Evolutionary conservation across 1,284 basidiomycete genomes (phyloP), one percentile per base, ranked within the genome.

Genomic region (Heterobasidion parviporum): DNA sequence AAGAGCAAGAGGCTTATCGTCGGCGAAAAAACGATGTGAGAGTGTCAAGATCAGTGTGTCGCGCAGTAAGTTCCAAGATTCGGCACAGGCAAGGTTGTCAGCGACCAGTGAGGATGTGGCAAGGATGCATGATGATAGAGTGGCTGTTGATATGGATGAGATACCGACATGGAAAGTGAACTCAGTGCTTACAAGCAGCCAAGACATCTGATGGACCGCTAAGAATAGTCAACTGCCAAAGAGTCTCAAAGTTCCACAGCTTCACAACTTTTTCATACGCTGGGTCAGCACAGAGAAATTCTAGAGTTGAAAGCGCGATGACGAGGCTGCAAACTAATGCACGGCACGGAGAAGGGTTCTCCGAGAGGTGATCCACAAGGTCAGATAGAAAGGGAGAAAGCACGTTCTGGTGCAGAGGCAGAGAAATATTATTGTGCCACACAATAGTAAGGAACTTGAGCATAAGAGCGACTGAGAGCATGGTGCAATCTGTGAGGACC

Each of bases 1-100:
- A 43, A 83, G 60, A 12, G 77, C 77, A 26, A 85, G 67, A 2
- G 76, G 66, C 55, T 78, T 76, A 36, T 81, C 75, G 44, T 76
- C 74, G 34, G 66, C 73, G 10, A 68, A 43, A 57, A 74, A 75
- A 34, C 76, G 67, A 44, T 67, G 70, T 33, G 71, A 70, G 35
- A 80, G 62, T 44, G 82, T 76, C 34, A 79, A 65, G 9, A 81
- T 58, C 4, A 83, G 64, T 1, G 70, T 67, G 55, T 82, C 78
- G 35, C 77, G 68, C 49, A 88, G 64, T 61, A 77, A 74, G 54
- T 79, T 70, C 78, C 82, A 82, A 43, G 77, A 74, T 63, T 85
- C 83, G 2, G 74, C 68, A 54, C 69, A 71, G 6, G 46, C 18
- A 26, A 58, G 46, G 43, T 44, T 46, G 35, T 66, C 36, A 9